Base-by-base conservation (phyloP, 2,329 filamentous ascomycete genomes). In the Trichoderma citrinoviride region DNA sequence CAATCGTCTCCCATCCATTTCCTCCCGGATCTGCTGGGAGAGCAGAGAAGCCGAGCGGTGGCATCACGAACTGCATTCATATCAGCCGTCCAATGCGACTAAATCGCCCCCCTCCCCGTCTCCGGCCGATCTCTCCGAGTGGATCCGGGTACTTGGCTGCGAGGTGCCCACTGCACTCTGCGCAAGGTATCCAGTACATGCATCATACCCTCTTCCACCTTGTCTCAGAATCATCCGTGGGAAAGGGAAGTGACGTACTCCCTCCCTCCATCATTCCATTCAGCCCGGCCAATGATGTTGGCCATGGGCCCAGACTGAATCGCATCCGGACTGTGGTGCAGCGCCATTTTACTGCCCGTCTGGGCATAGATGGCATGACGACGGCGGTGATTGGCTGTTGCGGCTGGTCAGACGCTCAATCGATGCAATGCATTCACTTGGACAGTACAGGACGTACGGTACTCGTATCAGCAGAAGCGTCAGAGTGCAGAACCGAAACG, bases 91-190 rank as follows among this genome's bases (percentile, higher is more conserved):
- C 56, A 50, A 60, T 60, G 44, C 40, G 56, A 60, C 56, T 60
- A 60, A 47, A 60, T 46, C 56, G 56, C 56, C 56, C 56, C 56
- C 33, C 49, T 15, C 27, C 56, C 56, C 56, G 44, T 60, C 56
- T 50, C 56, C 56, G 56, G 56, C 56, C 56, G 56, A 60, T 60
- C 56, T 60, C 56, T 60, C 56, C 56, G 56, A 37, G 56, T 50
- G 56, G 44, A 50, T 27, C 33, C 56, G 21, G 17, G 56, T 60
- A 60, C 56, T 29, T 60, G 44, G 17, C 21, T 7, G 44, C 56
- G 27, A 12, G 27, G 56, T 46, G 44, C 29, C 56, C 56, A 60
- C 56, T 10, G 21, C 33, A 21, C 56, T 17, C 21, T 25, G 19
- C 33, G 8, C 23, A 41, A 60, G 56, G 56, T 60, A 60, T 21